phyloP scores from a whole-genome alignment of 768 basidiomycete species.

The Russula foetens region DNA sequence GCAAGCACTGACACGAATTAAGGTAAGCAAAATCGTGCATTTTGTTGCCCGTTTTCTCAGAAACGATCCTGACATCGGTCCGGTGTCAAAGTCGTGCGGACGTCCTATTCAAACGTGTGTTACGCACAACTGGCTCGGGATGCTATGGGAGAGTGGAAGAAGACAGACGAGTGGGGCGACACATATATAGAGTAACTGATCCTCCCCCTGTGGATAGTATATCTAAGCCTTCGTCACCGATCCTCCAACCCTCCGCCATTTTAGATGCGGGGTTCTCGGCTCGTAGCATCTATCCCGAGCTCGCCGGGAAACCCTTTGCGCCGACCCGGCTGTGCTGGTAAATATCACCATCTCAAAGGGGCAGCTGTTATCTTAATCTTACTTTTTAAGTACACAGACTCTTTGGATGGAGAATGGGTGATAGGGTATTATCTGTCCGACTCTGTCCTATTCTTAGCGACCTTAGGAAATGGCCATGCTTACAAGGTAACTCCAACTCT shows the following conservation, averaged over 20 bases:
- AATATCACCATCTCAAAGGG: background rate
- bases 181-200: slow-evolving; percentile 67
- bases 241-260: background rate
- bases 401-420: slow-evolving; percentile 81
- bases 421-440: slow-evolving; percentile 65
- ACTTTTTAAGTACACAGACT: slow-evolving; percentile 73
- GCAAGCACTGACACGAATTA: slow-evolving; percentile 54
- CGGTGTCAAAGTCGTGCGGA: slow-evolving; percentile 57
- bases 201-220: too few species aligned
- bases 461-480: slow-evolving; percentile 82
- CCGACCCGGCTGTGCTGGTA: slow-evolving; percentile 77
- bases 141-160: slow-evolving; percentile 70
- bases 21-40: slow-evolving; percentile 20
- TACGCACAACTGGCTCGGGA: slow-evolving; percentile 67
- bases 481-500: slow-evolving; percentile 74
- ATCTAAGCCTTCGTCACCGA: background rate
- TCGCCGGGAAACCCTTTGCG: slow-evolving; percentile 63
- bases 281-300: slow-evolving; percentile 59
- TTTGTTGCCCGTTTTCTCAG: background rate
- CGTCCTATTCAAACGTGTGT: slow-evolving; percentile 60
- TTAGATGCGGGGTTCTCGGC: slow-evolving; percentile 62
- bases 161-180: slow-evolving; percentile 53
- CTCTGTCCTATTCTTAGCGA: slow-evolving; percentile 64
- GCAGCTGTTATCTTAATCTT: too few species aligned
- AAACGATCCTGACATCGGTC: background rate